These are phyloP conservation scores for Aspergillus niger DNA, from an alignment of 2,329 filamentous ascomycete genomes.

Conservation along the genomic window DNA sequence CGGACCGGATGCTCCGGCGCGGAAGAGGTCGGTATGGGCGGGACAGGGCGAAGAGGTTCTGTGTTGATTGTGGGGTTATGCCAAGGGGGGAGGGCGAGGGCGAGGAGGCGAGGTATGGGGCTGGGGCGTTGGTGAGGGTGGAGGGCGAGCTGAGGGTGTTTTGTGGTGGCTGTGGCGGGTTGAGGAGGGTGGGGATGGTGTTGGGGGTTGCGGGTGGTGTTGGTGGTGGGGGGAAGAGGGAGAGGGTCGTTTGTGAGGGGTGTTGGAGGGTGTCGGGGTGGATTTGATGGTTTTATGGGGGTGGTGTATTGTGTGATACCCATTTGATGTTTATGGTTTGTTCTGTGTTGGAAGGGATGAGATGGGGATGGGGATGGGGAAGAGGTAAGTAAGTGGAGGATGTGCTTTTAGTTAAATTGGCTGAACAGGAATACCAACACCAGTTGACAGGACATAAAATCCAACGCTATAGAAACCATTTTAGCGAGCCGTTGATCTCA, in stretches of 20 bases:
- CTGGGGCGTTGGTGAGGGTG: constrained; percentile 25
- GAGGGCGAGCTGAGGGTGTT: constrained; percentile 25
- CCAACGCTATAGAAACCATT: neutral
- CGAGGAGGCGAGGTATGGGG: constrained; percentile 29
- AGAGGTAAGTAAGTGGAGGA: neutral
- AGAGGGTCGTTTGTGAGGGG: neutral
- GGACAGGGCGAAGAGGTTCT: constrained; percentile 29
- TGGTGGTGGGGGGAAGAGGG: neutral
- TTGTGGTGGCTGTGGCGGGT: constrained; percentile 26
- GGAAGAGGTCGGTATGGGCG: constrained; percentile 21
- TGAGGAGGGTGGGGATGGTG: constrained; percentile 9
- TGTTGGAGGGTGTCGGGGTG: neutral
- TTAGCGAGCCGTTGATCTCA: neutral
- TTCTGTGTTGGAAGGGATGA: too few species aligned
- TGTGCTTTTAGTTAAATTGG: neutral
- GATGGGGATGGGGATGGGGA: neutral
- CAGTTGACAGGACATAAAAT: too few species aligned
- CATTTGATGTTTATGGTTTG: neutral
- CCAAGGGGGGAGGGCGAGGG: constrained; percentile 10
- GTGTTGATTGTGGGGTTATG: constrained; percentile 30
- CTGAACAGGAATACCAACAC: neutral
- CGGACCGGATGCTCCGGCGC: constrained; percentile 29
- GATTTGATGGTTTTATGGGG: neutral
- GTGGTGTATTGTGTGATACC: neutral
- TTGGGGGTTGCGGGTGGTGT: neutral